phyloP scores from a whole-genome alignment of 1,284 basidiomycete genomes.

The Vanrija sp. region DNA sequence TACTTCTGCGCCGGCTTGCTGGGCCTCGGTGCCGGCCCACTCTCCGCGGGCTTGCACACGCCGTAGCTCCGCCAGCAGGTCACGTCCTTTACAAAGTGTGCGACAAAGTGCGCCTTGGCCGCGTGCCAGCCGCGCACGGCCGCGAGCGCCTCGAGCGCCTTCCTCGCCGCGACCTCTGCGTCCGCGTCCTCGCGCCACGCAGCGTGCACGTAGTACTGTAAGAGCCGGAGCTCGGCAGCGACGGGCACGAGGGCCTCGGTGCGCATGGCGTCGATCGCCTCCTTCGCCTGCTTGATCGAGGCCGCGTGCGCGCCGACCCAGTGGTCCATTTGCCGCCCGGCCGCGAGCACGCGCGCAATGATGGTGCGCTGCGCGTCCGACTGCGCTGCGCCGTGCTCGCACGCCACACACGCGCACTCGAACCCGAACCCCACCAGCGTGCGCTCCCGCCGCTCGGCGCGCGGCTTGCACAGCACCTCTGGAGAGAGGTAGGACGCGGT shows the following conservation, averaged over 20 bases:
- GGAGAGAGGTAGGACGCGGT: constrained; percentile 14
- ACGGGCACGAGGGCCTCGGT: background rate
- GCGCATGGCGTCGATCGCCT: background rate
- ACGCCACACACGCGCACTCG: constrained; percentile 1
- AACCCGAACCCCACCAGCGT: background rate
- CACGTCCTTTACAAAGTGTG: background rate
- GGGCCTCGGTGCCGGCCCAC: too few relatives aligned
- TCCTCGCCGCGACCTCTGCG: background rate
- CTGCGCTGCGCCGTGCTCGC: background rate
- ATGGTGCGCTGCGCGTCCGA: constrained; percentile 1
- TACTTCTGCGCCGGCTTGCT: too few relatives aligned
- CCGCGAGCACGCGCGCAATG: background rate
- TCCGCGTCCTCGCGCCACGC: background rate
- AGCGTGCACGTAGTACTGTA: background rate
- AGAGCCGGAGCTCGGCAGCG: background rate
- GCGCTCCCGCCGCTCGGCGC: background rate
- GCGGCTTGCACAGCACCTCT: background rate
- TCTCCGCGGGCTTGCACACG: too few relatives aligned
- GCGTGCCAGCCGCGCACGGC: background rate
- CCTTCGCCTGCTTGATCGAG: background rate
- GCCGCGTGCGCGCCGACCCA: background rate
- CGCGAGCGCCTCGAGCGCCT: background rate
- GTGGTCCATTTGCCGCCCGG: background rate
- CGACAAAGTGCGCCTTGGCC: background rate
- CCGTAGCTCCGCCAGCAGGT: background rate